Percentiles rank a stretch among this genome's conserved stretches.
These are phyloP conservation scores for Dianthus caryophyllus DNA, from an alignment of 148 eudicot genomes.

Conservation along the genomic window DNA sequence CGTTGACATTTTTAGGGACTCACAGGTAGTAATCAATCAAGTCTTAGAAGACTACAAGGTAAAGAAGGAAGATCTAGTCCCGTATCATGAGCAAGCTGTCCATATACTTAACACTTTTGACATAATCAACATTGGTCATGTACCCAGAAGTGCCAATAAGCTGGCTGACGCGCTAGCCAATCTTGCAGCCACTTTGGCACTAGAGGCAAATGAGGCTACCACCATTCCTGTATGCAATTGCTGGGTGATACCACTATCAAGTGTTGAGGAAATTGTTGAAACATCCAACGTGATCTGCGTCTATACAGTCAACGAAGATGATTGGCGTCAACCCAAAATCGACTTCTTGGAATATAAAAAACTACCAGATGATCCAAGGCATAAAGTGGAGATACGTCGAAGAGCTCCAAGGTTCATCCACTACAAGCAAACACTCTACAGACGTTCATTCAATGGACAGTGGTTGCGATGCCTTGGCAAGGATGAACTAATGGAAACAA, in stretches of 20 bases:
- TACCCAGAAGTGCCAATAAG: not conserved
- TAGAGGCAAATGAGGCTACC: not conserved
- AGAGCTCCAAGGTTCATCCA: not conserved
- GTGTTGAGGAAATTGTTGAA: not conserved
- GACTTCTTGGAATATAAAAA: not conserved
- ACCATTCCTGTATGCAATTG: not conserved
- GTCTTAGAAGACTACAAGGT: not conserved
- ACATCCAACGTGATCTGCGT: not conserved
- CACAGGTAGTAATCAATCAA: not conserved
- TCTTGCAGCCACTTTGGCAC: conserved; percentile 13
- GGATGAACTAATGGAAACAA: not conserved
- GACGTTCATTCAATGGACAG: not conserved
- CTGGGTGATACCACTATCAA: not conserved
- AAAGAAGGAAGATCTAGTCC: not conserved
- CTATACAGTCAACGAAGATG: not conserved
- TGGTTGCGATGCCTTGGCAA: not conserved
- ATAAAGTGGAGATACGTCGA: not conserved
- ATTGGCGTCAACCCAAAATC: conserved; percentile 2
- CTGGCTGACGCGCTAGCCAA: not conserved
- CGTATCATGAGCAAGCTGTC: not conserved
- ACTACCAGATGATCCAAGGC: not conserved
- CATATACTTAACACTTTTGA: not conserved
- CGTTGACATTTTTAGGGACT: not conserved
- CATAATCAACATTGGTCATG: not conserved
- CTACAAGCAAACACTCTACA: too few species aligned